Conservation (phyloP, 2,329 filamentous ascomycete genomes). For the Venturia aucupariae region DNA sequence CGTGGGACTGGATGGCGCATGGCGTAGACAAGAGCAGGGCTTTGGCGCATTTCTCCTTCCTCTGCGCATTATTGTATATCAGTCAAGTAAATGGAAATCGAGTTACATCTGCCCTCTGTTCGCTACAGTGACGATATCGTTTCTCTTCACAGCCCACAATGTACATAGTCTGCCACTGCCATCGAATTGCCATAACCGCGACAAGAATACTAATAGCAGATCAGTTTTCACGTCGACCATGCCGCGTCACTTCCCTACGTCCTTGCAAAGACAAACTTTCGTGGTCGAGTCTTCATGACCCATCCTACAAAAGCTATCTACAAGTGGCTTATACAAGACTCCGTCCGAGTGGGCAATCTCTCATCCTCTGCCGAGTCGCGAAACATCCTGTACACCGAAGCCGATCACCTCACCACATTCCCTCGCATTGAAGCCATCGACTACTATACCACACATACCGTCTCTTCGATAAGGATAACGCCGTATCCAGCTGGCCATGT, state of each 20-base stretch:
- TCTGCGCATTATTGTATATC: constrained; percentile 8
- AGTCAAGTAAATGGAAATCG: constrained; percentile 10
- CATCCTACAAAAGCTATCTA: constrained; percentile 99
- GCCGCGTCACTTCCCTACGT: constrained; percentile 98
- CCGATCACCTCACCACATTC: constrained; percentile 89
- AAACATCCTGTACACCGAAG: constrained; percentile 77
- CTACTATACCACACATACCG: constrained; percentile 95
- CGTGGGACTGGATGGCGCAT: background rate
- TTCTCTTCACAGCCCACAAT: background rate
- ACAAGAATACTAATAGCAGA: constrained; percentile 11
- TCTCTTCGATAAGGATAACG: constrained; percentile 92
- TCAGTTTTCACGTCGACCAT: constrained; percentile 95
- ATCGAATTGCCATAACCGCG: background rate
- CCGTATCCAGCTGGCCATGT: constrained; percentile 96
- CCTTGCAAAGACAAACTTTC: constrained; percentile 95
- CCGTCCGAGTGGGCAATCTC: constrained; percentile 75
- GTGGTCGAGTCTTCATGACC: constrained; percentile 95
- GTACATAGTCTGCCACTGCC: background rate
- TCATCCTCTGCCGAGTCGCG: constrained; percentile 53
- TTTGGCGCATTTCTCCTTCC: no score
- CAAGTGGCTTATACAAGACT: constrained; percentile 98
- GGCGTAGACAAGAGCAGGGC: background rate
- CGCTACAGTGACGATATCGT: background rate
- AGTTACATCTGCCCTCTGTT: constrained; percentile 3
- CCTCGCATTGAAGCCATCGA: constrained; percentile 94